Conservation (phyloP, 768 basidiomycete species). For the Amanita fuliginea region DNA sequence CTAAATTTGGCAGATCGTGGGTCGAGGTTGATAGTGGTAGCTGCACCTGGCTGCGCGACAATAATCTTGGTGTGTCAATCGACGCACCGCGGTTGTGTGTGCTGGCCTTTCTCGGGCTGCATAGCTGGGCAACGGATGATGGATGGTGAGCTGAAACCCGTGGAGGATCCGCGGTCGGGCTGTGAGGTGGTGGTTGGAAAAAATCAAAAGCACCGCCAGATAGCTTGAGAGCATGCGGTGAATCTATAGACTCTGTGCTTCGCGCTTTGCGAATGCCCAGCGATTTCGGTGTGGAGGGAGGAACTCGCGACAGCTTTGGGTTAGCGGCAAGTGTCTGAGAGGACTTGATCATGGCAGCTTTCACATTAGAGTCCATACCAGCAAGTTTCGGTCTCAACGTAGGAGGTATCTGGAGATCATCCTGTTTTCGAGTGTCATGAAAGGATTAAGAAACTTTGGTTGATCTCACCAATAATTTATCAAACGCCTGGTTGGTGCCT, state of each 20-base stretch:
- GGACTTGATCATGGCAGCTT: slow-evolving; percentile 86
- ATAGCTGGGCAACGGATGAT: slow-evolving; percentile 24
- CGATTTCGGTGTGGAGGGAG: slow-evolving; percentile 40
- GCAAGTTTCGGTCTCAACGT: slow-evolving; percentile 67
- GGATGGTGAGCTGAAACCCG: slow-evolving; percentile 26
- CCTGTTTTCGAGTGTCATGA: slow-evolving; percentile 29
- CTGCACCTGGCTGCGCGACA: slow-evolving; percentile 44
- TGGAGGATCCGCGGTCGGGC: background rate
- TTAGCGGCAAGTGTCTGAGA: slow-evolving; percentile 51
- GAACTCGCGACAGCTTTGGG: slow-evolving; percentile 19
- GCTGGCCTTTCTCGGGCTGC: slow-evolving; percentile 26
- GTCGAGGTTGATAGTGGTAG: slow-evolving; percentile 31
- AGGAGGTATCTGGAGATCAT: slow-evolving; percentile 81
- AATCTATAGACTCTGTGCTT: slow-evolving; percentile 61
- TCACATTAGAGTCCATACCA: slow-evolving; percentile 76
- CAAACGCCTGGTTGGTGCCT: slow-evolving; percentile 63
- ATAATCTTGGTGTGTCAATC: slow-evolving; percentile 39
- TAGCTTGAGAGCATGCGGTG: slow-evolving; percentile 28
- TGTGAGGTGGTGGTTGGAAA: slow-evolving; percentile 20
- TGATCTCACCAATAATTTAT: slow-evolving; percentile 61
- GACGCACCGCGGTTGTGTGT: slow-evolving; percentile 51
- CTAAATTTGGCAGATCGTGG: slow-evolving; percentile 24
- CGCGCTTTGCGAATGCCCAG: slow-evolving; percentile 48
- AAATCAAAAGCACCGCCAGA: slow-evolving; percentile 25
- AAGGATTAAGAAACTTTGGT: background rate